Conservation (phyloP, 1,284 basidiomycete genomes). For the Malassezia sympodialis region DNA sequence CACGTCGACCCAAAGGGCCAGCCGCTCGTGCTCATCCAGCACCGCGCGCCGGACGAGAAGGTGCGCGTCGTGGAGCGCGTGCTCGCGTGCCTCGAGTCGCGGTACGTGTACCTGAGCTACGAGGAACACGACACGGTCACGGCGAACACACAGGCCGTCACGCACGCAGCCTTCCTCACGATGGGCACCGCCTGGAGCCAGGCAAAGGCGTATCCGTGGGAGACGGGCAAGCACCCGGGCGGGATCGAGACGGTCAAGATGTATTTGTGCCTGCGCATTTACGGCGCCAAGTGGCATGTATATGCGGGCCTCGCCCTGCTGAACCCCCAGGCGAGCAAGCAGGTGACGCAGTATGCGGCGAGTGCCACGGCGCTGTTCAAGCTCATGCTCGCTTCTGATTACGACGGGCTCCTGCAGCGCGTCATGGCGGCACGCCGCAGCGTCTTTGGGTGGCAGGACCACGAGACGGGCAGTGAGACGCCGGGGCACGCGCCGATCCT, state of each 20-base stretch:
- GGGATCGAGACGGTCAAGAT: constrained; percentile 98
- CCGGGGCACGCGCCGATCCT: constrained; percentile 58
- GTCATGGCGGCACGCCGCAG: constrained; percentile 65
- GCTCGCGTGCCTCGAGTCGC: constrained; percentile 65
- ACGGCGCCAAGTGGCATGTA: constrained; percentile 96
- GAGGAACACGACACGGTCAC: constrained; percentile 93
- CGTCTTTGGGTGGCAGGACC: constrained; percentile 60
- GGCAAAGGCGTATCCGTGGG: constrained; percentile 79
- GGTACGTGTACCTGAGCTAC: constrained; percentile 84
- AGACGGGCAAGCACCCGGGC: constrained; percentile 80
- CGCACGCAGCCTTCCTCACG: constrained; percentile 94
- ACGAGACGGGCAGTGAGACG: constrained; percentile 24
- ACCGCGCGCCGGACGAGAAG: constrained; percentile 67
- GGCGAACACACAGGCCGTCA: constrained; percentile 95
- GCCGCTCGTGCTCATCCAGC: constrained; percentile 80
- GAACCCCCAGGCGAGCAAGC: constrained; percentile 78
- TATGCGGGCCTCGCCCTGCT: constrained; percentile 94
- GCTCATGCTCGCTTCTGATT: constrained; percentile 77
- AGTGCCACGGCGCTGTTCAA: constrained; percentile 85
- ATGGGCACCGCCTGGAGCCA: constrained; percentile 95
- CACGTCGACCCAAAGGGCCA: constrained; percentile 82
- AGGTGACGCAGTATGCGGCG: constrained; percentile 76
- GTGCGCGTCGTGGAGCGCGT: constrained; percentile 72
- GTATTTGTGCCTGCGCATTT: constrained; percentile 81
- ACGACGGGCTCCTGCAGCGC: constrained; percentile 54